Percentiles rank a stretch among this genome's conserved stretches.
Conservation (phyloP, 495 filamentous ascomycete genomes). For the Entonaema liquescens region DNA sequence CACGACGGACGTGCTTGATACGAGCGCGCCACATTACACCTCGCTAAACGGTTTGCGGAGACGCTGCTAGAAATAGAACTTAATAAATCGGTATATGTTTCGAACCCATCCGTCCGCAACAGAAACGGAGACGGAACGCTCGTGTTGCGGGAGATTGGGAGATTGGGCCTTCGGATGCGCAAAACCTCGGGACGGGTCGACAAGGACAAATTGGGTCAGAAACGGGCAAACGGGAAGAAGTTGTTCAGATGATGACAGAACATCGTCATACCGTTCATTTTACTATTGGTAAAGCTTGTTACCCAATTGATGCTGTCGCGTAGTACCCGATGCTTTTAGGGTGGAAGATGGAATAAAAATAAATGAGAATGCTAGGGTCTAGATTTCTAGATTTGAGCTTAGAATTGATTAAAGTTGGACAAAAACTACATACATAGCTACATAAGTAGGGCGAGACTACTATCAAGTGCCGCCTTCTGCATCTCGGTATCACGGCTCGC, state of each 20-base stretch:
- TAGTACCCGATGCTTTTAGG: slow-evolving; percentile 18
- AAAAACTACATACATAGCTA: neutral
- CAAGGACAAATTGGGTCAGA: slow-evolving; percentile 3
- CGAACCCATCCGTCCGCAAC: neutral
- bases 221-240: slow-evolving; percentile 24
- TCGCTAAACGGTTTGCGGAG: slow-evolving; percentile 4
- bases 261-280: slow-evolving; percentile 26
- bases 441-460: slow-evolving; percentile 14
- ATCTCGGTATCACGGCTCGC: slow-evolving; percentile 15
- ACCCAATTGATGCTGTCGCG: slow-evolving; percentile 21
- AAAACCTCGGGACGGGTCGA: neutral
- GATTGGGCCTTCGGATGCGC: slow-evolving; percentile 10
- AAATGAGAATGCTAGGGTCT: neutral
- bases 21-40: slow-evolving; percentile 31
- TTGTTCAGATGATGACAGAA: neutral
- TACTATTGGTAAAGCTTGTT: slow-evolving; percentile 20
- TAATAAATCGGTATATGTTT: neutral
- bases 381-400: neutral
- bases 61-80: slow-evolving; percentile 19
- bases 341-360: neutral
- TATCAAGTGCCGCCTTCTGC: slow-evolving; percentile 18
- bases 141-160: slow-evolving; percentile 29
- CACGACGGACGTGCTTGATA: slow-evolving; percentile 30
- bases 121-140: slow-evolving; percentile 11
- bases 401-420: slow-evolving; percentile 8